Evolutionary conservation across 345 rosid species (phyloP), one percentile per base, ranked within the genome.

Genomic region (Cardamine occulta): DNA sequence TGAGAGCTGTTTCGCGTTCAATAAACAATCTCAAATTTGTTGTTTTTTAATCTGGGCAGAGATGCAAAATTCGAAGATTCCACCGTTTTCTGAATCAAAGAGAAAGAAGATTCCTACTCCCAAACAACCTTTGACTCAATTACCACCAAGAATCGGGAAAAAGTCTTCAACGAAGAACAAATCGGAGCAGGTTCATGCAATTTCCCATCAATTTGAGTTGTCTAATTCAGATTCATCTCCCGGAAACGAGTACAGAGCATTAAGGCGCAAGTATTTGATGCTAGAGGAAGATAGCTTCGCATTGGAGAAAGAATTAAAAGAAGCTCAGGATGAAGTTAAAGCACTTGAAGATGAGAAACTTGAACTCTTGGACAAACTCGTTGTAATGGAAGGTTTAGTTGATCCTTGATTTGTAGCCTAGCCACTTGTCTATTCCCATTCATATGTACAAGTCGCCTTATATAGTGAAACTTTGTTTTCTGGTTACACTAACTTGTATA

Each of bases 301-400:
- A 1, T 37, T 90, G 80, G 97, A 90, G 60, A 85, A 57, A 64
- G 93, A 88, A 35, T 72, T 95, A 70, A 84, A 82, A 55, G 87
- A 79, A 42, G 85, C 84, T 5, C 94, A 89, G 66, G 90, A 75
- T 23, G 93, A 89, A 54, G 89, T 92, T 34, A 81, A 79, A 79
- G 77, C 83, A 59, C 96, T 92, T 35, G 93, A 95, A 82, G 85
- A 83, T 49, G 96, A 90, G 79, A 95, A 95, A 76, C 58, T 81
- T 29, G 84, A 84, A 7, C 88, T 95, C 10, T 81, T 95, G 84
- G 97, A 95, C 75, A 85, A 85, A 62, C 97, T 95, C 37, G 92
- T 90, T 34, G 97, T 92, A 44, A 72, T 95, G 80, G 99, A 95
- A 84, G 97, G 99, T 72, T 84, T 94, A 79, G 73, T 94, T 23